Base-by-base conservation (phyloP, 129 eudicot genomes). In the Lactuca saligna region DNA sequence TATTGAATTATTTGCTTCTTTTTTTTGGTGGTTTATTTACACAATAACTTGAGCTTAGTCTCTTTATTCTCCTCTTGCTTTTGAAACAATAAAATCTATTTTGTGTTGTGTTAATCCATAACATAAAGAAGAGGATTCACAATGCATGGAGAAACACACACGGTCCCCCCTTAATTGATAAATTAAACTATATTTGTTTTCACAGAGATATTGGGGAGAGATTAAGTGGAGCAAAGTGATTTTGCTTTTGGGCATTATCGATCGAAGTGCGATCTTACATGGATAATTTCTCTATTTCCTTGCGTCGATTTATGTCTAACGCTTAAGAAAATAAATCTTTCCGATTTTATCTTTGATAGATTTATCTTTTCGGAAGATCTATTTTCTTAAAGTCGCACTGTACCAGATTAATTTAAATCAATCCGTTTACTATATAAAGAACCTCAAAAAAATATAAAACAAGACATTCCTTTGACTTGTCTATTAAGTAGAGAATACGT, bases 161-260 rank as follows among this genome's bases (percentile, higher is more conserved):
- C 63, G 68, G 20, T 8, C 59, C 54, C 69, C 57, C 51, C 66
- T 69, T 38, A 37, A 68, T 61, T 38, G 35, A 32, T 57, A 44
- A 32, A 66, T 29, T 60, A 48, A 49, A 38, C 6, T 54, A 54
- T 3, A 61, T 2, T 11, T 42, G 4, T 50, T 66, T 49, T 67
- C 37, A n/a, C 54, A 39, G 17, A 76, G 58, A 69, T 76, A 38
- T 34, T 54, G 55, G 80, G 53, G 65, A 69, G 80, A 76, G 75
- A 69, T 69, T 34, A 0, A 69, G 75, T 76, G 80, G 80, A 76
- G 80, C 65, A 76, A 76, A 76, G 80, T 62, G 33, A 61, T 31
- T 76, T 76, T 69, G 42, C 80, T 76, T 76, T 76, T 51, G 29
- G 13, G 42, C 75, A 76, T 0, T 51, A 75, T 50, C 67, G 46